Base-by-base conservation (phyloP, 1,284 basidiomycete species). In the Sanghuangporus weigelae region DNA sequence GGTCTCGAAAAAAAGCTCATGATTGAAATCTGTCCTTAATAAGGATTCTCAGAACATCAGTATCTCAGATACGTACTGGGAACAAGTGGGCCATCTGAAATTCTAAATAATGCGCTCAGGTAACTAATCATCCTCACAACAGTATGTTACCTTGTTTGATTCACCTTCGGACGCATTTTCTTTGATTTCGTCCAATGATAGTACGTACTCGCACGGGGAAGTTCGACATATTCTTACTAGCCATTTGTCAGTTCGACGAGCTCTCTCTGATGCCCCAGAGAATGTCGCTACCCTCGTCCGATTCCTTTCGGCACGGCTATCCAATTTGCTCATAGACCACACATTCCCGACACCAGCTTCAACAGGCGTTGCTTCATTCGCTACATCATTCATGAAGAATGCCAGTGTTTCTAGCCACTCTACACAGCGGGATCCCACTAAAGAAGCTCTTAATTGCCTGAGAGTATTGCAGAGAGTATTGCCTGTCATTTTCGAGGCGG, bases 111-210 rank as follows among this genome's bases (percentile, higher is more conserved):
- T 10, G 23, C n/a, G 54, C 62, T 62, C 26, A 31, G 26, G 26
- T 31, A 31, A 31, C 26, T 63, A 66, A 62, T 65, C 63, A 46
- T 40, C 35, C 69, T 64, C 62, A 36, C 44, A 57, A 11, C 72
- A 96, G 88, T 97, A 91, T 74, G 87, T 90, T 67, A 77, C 83
- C 42, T 77, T 96, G 10, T 96, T 96, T 73, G 92, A 93, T 76
- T 89, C 90, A 7, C 82, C 92, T 0, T 90, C 92, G 0, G 95
- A 96, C 72, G 92, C 95, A 19, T 93, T 92, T 76, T 90, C 92
- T 31, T 82, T 96, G 63, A 89, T 97, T 67, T 87, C 90, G 6
- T 85, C 90, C 0, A 86, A 92, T 70, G 93, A 96, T 71, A 84
- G 93, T 95, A 77, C 67, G 89, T 78, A 31, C 19, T 46, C 26